A percentile compares a stretch with the other conserved stretches of the same genome.
Evolutionary conservation across 495 filamentous ascomycete species (phyloP).

Genomic region (Evernia prunastri): DNA sequence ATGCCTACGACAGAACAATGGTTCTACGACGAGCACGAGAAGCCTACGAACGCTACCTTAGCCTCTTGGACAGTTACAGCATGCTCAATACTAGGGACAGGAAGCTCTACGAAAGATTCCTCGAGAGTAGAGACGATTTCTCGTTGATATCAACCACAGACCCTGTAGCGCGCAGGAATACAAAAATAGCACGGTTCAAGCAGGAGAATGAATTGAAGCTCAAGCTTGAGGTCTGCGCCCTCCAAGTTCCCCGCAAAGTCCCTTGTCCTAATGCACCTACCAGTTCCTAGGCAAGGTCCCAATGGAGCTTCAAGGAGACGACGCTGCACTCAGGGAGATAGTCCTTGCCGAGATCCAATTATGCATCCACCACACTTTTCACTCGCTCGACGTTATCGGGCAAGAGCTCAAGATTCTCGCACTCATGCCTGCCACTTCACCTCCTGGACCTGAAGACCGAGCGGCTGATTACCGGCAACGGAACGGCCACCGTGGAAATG

Average conservation of each 20-base stretch:
- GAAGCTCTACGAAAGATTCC: slow-evolving; percentile 65
- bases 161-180: slow-evolving; percentile 62
- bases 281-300: slow-evolving; percentile 58
- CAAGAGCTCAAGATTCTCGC: slow-evolving; percentile 79
- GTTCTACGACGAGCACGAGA: slow-evolving; percentile 55
- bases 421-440: slow-evolving; percentile 53
- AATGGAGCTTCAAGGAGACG: slow-evolving; percentile 58
- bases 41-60: slow-evolving; percentile 70
- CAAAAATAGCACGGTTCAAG: slow-evolving; percentile 80
- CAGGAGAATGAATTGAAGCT: slow-evolving; percentile 80
- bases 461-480: slow-evolving; percentile 40
- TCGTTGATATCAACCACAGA: slow-evolving; percentile 63
- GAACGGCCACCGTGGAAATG: slow-evolving; percentile 34
- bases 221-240: slow-evolving; percentile 59
- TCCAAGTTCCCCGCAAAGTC: too few species aligned
- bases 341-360: slow-evolving; percentile 69
- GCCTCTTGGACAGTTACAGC: slow-evolving; percentile 68
- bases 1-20: slow-evolving; percentile 51
- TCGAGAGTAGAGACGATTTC: slow-evolving; percentile 58
- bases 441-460: slow-evolving; percentile 32
- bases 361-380: slow-evolving; percentile 72
- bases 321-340: slow-evolving; percentile 68
- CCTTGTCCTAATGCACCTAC: neutral
- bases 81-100: slow-evolving; percentile 60
- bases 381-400: slow-evolving; percentile 72